Conservation (phyloP, 805 yeast genomes). For the Starmerella floris region DNA sequence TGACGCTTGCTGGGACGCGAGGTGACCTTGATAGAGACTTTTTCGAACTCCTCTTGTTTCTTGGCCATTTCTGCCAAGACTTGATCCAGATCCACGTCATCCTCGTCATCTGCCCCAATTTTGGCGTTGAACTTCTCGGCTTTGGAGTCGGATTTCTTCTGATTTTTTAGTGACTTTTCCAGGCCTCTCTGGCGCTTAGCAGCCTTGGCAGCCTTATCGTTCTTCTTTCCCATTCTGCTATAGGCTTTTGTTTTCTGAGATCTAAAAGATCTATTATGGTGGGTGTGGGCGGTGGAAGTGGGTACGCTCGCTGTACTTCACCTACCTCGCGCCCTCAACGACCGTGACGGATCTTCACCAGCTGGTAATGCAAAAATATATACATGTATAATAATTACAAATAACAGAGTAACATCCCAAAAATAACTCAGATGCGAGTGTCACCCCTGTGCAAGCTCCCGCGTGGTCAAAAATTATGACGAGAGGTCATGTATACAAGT, state of each 20-base stretch:
- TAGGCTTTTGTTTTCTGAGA: neutral
- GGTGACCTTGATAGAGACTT: conserved; percentile 47
- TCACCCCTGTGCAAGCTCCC: too few species aligned
- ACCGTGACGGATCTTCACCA: too few species aligned
- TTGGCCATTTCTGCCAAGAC: conserved; percentile 61
- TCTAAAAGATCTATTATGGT: too few species aligned
- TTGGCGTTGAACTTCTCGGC: conserved; percentile 64
- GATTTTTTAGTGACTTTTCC: conserved; percentile 64
- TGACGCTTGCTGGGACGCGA: conserved; percentile 54
- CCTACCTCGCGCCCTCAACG: too few species aligned
- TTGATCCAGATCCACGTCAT: conserved; percentile 75
- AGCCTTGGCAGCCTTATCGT: conserved; percentile 71
- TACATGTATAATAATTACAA: too few species aligned
- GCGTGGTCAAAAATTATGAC: too few species aligned
- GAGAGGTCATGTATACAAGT: too few species aligned
- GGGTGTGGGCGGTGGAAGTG: too few species aligned
- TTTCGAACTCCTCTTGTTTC: conserved; percentile 68
- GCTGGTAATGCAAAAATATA: too few species aligned
- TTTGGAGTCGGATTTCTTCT: conserved; percentile 59
- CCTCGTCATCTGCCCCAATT: conserved; percentile 49
- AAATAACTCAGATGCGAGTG: too few species aligned
- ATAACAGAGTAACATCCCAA: too few species aligned
- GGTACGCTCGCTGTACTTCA: too few species aligned
- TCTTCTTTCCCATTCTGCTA: conserved; percentile 66
- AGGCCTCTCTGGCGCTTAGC: conserved; percentile 83